Evolutionary conservation across 352 stramenopile species (phyloP), one percentile per base, ranked within the genome.

Genomic region (Pythium graminicola): DNA sequence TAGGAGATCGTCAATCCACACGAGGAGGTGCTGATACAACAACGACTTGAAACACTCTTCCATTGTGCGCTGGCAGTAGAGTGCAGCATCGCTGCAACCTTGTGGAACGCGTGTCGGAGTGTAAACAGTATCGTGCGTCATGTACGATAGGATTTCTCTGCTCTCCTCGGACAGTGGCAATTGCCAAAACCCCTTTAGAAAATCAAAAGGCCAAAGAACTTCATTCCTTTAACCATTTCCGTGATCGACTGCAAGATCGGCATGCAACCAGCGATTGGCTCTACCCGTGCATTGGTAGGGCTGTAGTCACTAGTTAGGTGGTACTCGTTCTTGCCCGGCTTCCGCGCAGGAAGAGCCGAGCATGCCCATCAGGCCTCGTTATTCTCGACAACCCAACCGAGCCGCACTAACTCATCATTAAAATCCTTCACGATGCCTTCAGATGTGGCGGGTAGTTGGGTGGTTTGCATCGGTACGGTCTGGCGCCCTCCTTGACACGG

Each of bases 141-240:
- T 56, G 43, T 58, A 59, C n/a, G 61, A 69, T 2, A 62, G 27
- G 4, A 69, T 20, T 32, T 61, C 50, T 42, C 59, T 54, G 24
- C 32, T 52, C 19, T 55, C 54, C 28, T 49, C 19, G 40, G 39
- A 10, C 13, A 69, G 40, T 16, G 49, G 49, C 11, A 69, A 26
- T 38, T 69, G 61, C 61, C 61, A 65, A 16, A 45, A 57, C 20
- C 47, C 55, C 20, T 51, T 44, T 13, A 55, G 47, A 27, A 62
- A 56, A 46, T 53, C 46, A 46, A 46, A 27, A 46, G 19, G 6
- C 39, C 39, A 24, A 46, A 46, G 19, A 27, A 46, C 19, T 46
- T 46, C 39, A 46, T 46, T 46, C 39, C 39, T 13, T 46, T 24
- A 26, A 46, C 39, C 39, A 8, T 26, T 22, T 46, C 39, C 6